Base-by-base conservation (phyloP, 345 rosid species). In the Luvunga scandens region DNA sequence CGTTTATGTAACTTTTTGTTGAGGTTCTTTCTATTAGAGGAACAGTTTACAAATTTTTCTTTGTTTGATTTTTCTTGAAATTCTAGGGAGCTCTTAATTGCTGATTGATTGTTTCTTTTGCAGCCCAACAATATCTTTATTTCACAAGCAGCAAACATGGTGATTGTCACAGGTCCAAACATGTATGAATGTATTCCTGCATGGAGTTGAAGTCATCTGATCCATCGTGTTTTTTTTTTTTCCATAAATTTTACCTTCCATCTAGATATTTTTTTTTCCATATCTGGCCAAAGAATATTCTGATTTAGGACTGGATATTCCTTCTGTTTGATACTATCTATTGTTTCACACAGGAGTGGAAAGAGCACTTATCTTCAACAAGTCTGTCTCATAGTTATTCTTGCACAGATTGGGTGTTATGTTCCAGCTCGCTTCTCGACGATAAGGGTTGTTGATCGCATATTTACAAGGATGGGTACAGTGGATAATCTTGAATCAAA, bases 331-430 rank as follows among this genome's bases (percentile, higher is more conserved):
- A 75, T 38, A 53, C 68, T 38, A 39, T 33, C 22, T 77, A 59
- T 65, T 67, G 48, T 66, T 78, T 76, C 76, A 70, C 76, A 80
- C 89, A 95, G 99, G 98, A 95, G 99, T 66, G 97, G 97, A 80
- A 95, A 95, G 93, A 95, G 99, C 90, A 93, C 99, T 81, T 95
- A 95, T 84, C 98, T 93, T 83, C 98, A 95, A 83, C 98, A 95
- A 85, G 88, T 95, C 82, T 95, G 98, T 76, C 93, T 92, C 71
- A 88, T 92, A 64, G 89, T 95, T 70, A 95, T 95, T 84, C 92
- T 95, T 79, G 97, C 98, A 82, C 99, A 95, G 85, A 92, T 95
- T 60, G 98, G 99, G 75, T 95, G 95, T 86, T 95, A 93, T 80
- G 91, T 95, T 83, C 98, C 97, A 73, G 94, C 98, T 83, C 89